Conservation (phyloP, 2,329 filamentous ascomycete species). For the Waltergamsia citrina region DNA sequence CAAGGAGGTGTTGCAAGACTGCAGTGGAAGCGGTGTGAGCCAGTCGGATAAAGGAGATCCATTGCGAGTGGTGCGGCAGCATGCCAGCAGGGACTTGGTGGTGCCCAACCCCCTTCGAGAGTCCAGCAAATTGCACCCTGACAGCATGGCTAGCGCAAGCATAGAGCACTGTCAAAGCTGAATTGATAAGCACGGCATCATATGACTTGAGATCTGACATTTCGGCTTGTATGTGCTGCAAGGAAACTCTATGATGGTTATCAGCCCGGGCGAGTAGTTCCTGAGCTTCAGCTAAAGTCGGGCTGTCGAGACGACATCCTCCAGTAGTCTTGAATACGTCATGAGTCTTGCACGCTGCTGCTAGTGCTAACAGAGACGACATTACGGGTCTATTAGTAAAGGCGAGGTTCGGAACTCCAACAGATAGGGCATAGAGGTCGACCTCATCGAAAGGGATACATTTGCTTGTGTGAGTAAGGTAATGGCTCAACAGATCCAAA, state of each 20-base stretch:
- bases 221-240: slow-evolving; percentile 23
- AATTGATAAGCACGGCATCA: slow-evolving; percentile 21
- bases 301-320: background rate
- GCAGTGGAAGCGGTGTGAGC: no score
- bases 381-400: slow-evolving; percentile 27
- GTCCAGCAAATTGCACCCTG: no score
- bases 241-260: slow-evolving; percentile 23
- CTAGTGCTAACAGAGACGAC: slow-evolving; percentile 29
- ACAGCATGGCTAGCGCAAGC: slow-evolving; percentile 2
- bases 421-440: slow-evolving; percentile 27
- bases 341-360: slow-evolving; percentile 28
- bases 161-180: slow-evolving; percentile 4
- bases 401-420: slow-evolving; percentile 31
- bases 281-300: slow-evolving; percentile 5
- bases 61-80: no score
- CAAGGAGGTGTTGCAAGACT: no score
- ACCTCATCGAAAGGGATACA: slow-evolving; percentile 22
- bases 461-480: slow-evolving; percentile 28
- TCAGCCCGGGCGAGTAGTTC: slow-evolving; percentile 19
- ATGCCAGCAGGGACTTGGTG: no score
- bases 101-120: no score
- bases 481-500: slow-evolving; percentile 30
- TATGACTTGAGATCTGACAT: slow-evolving; percentile 19
- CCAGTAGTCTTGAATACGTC: slow-evolving; percentile 15
- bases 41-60: no score